Base-by-base conservation (phyloP, 1,284 basidiomycete genomes). In the Schizopora paradoxa region DNA sequence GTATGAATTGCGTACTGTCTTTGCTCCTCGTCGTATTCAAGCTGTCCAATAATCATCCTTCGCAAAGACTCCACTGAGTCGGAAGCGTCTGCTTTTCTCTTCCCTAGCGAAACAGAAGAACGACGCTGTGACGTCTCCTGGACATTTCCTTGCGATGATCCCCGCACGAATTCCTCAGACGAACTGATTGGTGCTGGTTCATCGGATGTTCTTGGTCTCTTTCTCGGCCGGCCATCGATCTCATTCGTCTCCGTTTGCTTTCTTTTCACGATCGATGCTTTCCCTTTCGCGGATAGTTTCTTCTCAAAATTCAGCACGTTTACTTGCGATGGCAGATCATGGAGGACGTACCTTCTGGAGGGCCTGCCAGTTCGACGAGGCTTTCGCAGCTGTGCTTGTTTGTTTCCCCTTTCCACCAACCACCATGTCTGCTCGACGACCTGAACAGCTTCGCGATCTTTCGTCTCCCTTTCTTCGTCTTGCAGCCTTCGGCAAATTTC, bases 331-430 rank as follows among this genome's bases (percentile, higher is more conserved):
- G n/a, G n/a, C n/a, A n/a, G n/a, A n/a, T n/a, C n/a, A n/a, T n/a
- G n/a, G n/a, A n/a, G n/a, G 44, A 54, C 53, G 37, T 41, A 74
- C 74, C 63, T 77, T 76, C 53, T 68, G 63, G 31, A 76, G 54
- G 2, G 69, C 63, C 5, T 70, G 52, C 75, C 76, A 77, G 52
- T 77, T 79, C 11, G 68, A 67, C 3, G 76, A 79, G 4, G 72
- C 25, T 28, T 51, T 37, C 19, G 23, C 29, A 16, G 51, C 8
- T 14, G 23, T 16, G 25, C 51, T 50, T 32, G 32, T 39, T 25
- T 31, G n/a, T n/a, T 50, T 45, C 14, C 26, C 38, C 26, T 43
- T 50, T 22, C 32, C 43, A n/a, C n/a, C n/a, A n/a, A n/a, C n/a
- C n/a, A n/a, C n/a, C n/a, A n/a, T n/a, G n/a, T n/a, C n/a, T n/a